phyloP scores from a whole-genome alignment of 768 basidiomycete species.

The Paxillus involutus region DNA sequence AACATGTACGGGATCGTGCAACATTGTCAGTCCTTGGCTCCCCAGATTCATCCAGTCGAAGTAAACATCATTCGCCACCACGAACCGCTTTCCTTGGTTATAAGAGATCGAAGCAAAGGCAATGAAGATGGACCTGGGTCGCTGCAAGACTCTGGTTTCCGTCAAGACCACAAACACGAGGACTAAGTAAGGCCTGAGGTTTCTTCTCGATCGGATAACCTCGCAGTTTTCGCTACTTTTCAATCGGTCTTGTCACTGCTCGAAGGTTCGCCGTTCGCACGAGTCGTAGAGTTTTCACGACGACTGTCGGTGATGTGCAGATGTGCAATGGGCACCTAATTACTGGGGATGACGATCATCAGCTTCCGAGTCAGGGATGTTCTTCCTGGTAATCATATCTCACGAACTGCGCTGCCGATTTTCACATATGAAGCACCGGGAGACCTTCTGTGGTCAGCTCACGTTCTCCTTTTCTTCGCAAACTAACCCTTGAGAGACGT shows the following conservation, averaged over 20 bases:
- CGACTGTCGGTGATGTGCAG: no score
- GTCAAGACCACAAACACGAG: not conserved
- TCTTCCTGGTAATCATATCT: no score
- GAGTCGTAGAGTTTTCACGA: not conserved
- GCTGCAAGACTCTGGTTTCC: conserved; percentile 8
- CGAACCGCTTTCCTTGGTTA: not conserved
- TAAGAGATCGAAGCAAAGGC: conserved; percentile 1
- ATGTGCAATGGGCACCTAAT: not conserved
- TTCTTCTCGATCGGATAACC: conserved; percentile 3
- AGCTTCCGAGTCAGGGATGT: no score
- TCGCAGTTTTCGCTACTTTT: conserved; percentile 4
- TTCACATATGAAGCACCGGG: conserved; percentile 33
- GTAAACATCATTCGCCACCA: not conserved
- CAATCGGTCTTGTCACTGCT: not conserved
- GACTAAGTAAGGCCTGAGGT: not conserved
- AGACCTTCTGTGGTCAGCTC: no score
- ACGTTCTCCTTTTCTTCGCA: no score
- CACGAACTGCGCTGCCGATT: no score
- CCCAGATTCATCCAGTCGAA: not conserved
- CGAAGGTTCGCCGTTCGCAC: conserved; percentile 6
- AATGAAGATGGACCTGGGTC: conserved; percentile 4
- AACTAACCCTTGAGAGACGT: no score
- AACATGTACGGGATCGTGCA: not conserved
- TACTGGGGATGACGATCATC: no score
- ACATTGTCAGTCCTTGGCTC: not conserved